Conservation (phyloP, 2,329 filamentous ascomycete species). For the Pyrenochaeta sp. region DNA sequence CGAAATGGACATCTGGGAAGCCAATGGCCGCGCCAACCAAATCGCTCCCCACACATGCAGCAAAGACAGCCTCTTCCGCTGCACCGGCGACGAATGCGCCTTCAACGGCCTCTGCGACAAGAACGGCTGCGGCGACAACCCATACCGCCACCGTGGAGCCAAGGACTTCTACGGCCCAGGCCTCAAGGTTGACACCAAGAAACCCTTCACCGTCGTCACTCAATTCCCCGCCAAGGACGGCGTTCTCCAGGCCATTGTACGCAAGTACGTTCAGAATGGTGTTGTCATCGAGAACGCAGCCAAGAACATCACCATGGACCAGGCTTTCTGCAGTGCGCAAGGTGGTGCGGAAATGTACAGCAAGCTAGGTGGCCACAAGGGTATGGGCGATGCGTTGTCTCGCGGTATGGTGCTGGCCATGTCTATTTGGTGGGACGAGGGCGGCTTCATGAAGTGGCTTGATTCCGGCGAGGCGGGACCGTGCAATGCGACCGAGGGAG, state of each 20-base stretch:
- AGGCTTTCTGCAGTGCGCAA: conserved; percentile 37
- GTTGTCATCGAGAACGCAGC: conserved; percentile 65
- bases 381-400: conserved; percentile 56
- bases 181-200: conserved; percentile 64
- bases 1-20: conserved; percentile 65
- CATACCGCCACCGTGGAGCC: conserved; percentile 32
- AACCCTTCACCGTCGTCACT: conserved; percentile 70
- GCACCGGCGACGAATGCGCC: conserved; percentile 51
- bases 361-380: conserved; percentile 52
- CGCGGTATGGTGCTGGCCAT: conserved; percentile 63
- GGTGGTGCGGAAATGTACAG: conserved; percentile 38
- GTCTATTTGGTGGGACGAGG: conserved; percentile 64
- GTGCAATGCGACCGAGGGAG: conserved; percentile 62
- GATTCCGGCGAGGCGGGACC: conserved; percentile 61
- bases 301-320: conserved; percentile 39
- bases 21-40: conserved; percentile 56
- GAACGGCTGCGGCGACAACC: conserved; percentile 46
- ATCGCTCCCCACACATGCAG: conserved; percentile 61
- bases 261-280: conserved; percentile 71
- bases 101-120: conserved; percentile 45
- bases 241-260: conserved; percentile 66
- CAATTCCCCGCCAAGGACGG: conserved; percentile 69
- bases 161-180: conserved; percentile 37
- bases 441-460: conserved; percentile 65
- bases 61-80: conserved; percentile 52